phyloP scores from a whole-genome alignment of 2,329 filamentous ascomycete genomes.

The Metarhizium sp. region DNA sequence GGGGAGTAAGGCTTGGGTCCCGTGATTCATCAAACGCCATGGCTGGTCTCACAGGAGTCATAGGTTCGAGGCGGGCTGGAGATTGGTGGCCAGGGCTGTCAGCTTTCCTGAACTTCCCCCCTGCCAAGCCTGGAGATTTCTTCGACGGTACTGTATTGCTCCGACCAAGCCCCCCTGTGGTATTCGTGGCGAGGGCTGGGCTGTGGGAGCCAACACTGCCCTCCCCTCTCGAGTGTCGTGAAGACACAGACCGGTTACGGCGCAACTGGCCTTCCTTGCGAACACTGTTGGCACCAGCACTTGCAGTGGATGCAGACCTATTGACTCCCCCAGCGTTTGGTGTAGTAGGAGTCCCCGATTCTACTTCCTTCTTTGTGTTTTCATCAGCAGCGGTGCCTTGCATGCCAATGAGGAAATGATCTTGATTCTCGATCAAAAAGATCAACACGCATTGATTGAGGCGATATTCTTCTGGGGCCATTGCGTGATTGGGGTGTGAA shows the following conservation, averaged over 20 bases:
- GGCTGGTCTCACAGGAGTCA: constrained; percentile 23
- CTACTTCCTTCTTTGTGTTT: constrained; percentile 53
- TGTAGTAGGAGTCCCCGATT: constrained; percentile 54
- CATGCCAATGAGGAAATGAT: constrained; percentile 98
- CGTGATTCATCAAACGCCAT: constrained; percentile 13
- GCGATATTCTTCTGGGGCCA: constrained; percentile 89
- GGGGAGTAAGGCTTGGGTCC: constrained; percentile 16
- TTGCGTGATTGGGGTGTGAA: constrained; percentile 87
- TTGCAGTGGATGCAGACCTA: constrained; percentile 76
- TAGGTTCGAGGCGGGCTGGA: constrained; percentile 26
- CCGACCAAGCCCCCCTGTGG: constrained; percentile 46
- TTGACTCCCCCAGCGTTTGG: constrained; percentile 37
- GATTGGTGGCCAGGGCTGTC: constrained; percentile 21
- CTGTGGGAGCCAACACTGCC: constrained; percentile 61
- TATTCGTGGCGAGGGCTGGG: constrained; percentile 43
- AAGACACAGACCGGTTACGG: constrained; percentile 86
- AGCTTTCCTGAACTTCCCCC: constrained; percentile 51
- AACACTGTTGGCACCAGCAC: constrained; percentile 79
- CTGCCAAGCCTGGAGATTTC: constrained; percentile 63
- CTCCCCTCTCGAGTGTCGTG: constrained; percentile 72
- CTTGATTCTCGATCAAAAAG: constrained; percentile 96
- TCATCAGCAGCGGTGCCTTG: constrained; percentile 97
- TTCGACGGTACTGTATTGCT: constrained; percentile 95
- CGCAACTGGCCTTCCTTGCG: constrained; percentile 71
- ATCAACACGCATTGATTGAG: constrained; percentile 95